Conservation (phyloP, 2,329 filamentous ascomycete species). For the Plenodomus biglobosus region DNA sequence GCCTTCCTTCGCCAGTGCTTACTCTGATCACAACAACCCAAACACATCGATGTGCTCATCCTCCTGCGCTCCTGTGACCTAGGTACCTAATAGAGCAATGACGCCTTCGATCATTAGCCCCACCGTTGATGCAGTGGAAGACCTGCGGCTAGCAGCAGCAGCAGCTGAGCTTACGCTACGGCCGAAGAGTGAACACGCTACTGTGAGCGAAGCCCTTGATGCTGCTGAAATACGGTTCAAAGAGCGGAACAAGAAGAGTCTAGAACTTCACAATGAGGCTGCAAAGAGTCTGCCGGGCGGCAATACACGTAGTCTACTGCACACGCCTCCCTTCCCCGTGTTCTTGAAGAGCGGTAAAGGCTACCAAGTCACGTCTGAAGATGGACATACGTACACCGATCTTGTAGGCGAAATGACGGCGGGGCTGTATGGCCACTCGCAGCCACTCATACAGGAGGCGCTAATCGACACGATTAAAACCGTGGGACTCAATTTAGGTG, state of each 20-base stretch:
- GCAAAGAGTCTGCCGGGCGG: constrained; percentile 40
- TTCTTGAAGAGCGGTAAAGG: constrained; percentile 34
- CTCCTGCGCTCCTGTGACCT: no score
- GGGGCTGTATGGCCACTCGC: constrained; percentile 34
- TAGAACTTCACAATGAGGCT: constrained; percentile 34
- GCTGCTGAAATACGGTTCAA: constrained; percentile 20
- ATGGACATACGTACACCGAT: constrained; percentile 36
- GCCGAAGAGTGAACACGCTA: constrained; percentile 11
- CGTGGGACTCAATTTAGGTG: constrained; percentile 41
- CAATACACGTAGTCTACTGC: constrained; percentile 43
- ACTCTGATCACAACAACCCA: no score
- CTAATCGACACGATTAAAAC: constrained; percentile 24
- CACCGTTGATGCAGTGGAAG: neutral
- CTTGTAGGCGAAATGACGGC: constrained; percentile 34
- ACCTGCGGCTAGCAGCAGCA: neutral
- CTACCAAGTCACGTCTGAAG: constrained; percentile 32
- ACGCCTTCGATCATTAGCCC: neutral
- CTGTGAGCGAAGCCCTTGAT: constrained; percentile 15
- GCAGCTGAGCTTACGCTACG: neutral
- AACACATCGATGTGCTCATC: no score
- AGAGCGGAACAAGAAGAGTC: constrained; percentile 24
- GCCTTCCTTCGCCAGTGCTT: no score
- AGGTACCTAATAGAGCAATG: neutral
- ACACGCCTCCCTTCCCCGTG: constrained; percentile 43
- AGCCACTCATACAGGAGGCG: constrained; percentile 25